Conservation (phyloP, 192 early-diverging fungal species). For the Rhizophagus clarus region DNA sequence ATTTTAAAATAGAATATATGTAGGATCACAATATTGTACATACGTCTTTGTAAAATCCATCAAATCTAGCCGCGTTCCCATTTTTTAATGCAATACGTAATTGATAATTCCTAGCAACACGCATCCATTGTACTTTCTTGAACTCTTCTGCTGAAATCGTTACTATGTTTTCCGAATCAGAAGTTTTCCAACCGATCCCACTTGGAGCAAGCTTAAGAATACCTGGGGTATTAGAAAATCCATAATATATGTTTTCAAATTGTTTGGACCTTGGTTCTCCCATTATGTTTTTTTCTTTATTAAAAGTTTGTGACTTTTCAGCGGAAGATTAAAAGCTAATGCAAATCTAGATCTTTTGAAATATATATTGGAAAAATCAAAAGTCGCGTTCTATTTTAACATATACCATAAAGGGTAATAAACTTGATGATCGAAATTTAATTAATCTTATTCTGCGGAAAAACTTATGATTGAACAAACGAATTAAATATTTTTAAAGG, state of each 20-base stretch:
- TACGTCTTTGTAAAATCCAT: conserved; percentile 83
- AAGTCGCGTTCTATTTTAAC: background rate
- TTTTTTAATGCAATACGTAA: conserved; percentile 76
- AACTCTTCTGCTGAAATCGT: conserved; percentile 69
- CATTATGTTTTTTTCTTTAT: conserved; percentile 30
- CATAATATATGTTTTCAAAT: conserved; percentile 57
- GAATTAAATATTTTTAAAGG: no score
- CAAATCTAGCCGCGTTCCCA: conserved; percentile 80
- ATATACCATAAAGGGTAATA: background rate
- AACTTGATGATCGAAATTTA: background rate
- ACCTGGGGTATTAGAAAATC: conserved; percentile 46
- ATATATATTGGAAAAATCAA: background rate
- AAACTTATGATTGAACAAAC: background rate
- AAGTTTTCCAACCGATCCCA: conserved; percentile 79
- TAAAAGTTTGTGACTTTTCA: no score
- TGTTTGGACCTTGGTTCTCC: conserved; percentile 50
- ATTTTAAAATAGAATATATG: no score
- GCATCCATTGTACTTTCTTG: conserved; percentile 74
- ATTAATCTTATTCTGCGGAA: background rate
- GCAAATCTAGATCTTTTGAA: background rate
- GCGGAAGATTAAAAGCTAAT: no score
- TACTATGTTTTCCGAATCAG: conserved; percentile 50
- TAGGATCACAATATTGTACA: background rate
- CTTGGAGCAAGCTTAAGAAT: conserved; percentile 52
- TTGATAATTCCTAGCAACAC: conserved; percentile 85